Evolutionary conservation across 345 rosid genomes (phyloP), one percentile per base, ranked within the genome.

Genomic region (Moringa oleifera): DNA sequence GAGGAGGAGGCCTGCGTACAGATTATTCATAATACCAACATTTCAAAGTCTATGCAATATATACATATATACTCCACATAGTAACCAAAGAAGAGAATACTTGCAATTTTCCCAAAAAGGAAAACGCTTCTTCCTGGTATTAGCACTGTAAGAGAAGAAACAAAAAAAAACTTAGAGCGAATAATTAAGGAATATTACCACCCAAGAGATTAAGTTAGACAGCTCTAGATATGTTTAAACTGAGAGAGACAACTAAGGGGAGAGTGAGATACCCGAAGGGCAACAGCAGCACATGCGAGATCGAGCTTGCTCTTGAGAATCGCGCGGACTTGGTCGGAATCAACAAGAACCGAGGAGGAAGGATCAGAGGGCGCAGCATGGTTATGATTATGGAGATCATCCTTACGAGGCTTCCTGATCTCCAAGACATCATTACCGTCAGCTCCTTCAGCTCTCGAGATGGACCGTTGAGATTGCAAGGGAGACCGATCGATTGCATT

Each of bases 231-330:
- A n/a, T n/a, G n/a, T n/a, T n/a, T n/a, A n/a, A 8, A 41, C 12
- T 4, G 47, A 15, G 17, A 4, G 47, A 41, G 47, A 41, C 12
- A 41, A 41, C 6, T 1, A 11, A 41, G 7, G 17, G 10, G 55
- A n/a, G n/a, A 66, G 61, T 52, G 55, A 57, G 7, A 63, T 75
- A 90, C 98, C 72, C 77, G 64, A 28, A 61, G 74, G 62, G 83
- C 87, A 41, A 74, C 89, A 59, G 90, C 97, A 59, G 95, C 91
- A 70, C 97, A 85, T 52, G 91, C 91, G 7, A 75, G 76, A 46
- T 87, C 79, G 58, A 85, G 96, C 71, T 80, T 81, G 58, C 50
- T 80, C 79, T 83, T 84, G 68, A 93, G 88, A 68, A 75, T 37
- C 58, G 78, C 87, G 24, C 59, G 83, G 73, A 79, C 71, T 25